Base-by-base conservation (phyloP, 2,329 filamentous ascomycete species). In the Cercospora berteroae region DNA sequence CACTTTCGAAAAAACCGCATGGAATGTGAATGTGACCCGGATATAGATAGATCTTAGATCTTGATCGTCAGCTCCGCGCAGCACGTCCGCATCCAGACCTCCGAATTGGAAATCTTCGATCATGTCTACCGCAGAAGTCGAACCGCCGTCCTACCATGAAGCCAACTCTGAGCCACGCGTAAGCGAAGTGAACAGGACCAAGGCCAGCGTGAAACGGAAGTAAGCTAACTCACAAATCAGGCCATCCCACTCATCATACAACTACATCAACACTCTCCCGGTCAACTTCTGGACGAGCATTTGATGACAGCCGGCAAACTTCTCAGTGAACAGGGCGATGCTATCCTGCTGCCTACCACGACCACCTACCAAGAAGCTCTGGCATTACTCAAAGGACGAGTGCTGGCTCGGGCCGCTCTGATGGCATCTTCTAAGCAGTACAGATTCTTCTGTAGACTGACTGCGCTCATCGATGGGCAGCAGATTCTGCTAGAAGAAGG, bases 401-500 rank as follows among this genome's bases (percentile, higher is more conserved):
- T 68, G 2, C n/a, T 52, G 5, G 62, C 60, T 18, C 58, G 63
- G 9, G 55, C 59, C 4, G 66, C 36, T 23, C n/a, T 63, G 29
- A 10, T 13, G 9, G 29, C 13, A 1, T 52, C 63, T n/a, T 59
- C 36, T 4, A 63, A 59, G 25, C n/a, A 18, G 2, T 20, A 29
- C 18, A 60, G 58, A 4, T 65, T 68, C 52, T 68, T 68, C 27
- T 68, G 66, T 39, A 52, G 63, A 23, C n/a, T 65, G 7, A 44
- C 23, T 8, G 13, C 63, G 8, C 12, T 58, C 23, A 23, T 44
- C 9, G 39, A 63, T 2, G 33, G 27, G 5, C 58, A 67, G 7
- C n/a, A n/a, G 23, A 59, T 70, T 7, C n/a, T 70, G 55, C 44
- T 70, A 7, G 65, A 70, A 33, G 23, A 63, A 8, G 68, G 66